These are phyloP conservation scores for Thermomyces lanuginosus DNA, from an alignment of 2,329 filamentous ascomycete genomes.

Conservation along the genomic window DNA sequence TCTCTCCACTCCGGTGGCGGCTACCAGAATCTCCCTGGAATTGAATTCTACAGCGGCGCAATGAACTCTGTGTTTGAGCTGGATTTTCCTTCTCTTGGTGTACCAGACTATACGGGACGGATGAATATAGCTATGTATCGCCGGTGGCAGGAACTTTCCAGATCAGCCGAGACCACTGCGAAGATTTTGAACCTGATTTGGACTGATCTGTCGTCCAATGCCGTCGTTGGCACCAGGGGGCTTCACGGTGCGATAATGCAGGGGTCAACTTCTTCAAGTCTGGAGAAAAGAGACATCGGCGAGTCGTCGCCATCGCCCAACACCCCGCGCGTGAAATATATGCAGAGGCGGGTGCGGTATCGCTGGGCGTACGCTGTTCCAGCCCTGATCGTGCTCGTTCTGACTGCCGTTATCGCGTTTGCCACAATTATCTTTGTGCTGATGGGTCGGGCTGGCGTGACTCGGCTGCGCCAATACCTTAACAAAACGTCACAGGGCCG, in stretches of 20 bases:
- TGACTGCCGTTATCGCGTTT: background rate
- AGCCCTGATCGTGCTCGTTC: conserved; percentile 1
- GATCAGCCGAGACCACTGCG: conserved; percentile 11
- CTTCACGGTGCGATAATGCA: conserved; percentile 1
- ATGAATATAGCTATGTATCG: conserved; percentile 26
- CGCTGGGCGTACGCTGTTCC: conserved; percentile 1
- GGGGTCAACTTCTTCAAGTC: no score
- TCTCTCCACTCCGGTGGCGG: conserved; percentile 6
- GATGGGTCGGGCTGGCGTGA: background rate
- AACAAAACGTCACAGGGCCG: conserved; percentile 2
- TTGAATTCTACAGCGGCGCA: background rate
- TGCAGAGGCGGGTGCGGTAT: conserved; percentile 1
- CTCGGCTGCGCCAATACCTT: background rate
- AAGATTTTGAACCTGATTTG: conserved; percentile 30
- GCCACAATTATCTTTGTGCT: background rate
- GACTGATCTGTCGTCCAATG: conserved; percentile 29
- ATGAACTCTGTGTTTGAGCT: background rate
- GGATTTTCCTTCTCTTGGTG: conserved; percentile 13
- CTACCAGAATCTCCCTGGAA: conserved; percentile 1
- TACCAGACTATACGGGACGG: conserved; percentile 21
- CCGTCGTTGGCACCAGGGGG: conserved; percentile 24
- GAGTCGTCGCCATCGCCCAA: no score
- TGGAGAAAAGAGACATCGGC: no score
- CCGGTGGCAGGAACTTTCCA: conserved; percentile 26
- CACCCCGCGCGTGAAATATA: no score